Percentiles rank a stretch among this genome's conserved stretches.
Evolutionary conservation across 140 eudicot species (phyloP).

Genomic region (Oenanthe javanica): DNA sequence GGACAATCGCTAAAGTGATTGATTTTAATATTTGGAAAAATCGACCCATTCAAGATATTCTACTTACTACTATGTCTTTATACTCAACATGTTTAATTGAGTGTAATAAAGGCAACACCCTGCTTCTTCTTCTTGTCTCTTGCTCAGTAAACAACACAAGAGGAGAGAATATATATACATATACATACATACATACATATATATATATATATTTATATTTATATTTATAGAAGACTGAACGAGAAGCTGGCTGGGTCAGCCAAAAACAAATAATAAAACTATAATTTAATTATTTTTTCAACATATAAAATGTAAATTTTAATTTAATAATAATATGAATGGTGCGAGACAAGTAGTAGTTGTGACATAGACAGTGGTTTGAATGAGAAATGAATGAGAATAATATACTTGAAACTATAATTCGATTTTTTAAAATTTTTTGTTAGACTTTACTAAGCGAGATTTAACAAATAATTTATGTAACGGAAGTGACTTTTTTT

Average conservation of each 20-base stretch:
- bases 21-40: neutral
- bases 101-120: neutral
- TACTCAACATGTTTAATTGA: conserved; percentile 15
- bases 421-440: neutral
- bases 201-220: too few species aligned
- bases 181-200: too few species aligned
- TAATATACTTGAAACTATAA: neutral
- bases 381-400: neutral
- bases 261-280: neutral
- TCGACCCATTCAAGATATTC: conserved; percentile 8
- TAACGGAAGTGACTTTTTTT: too few species aligned
- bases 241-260: conserved; percentile 3
- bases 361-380: neutral
- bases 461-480: neutral
- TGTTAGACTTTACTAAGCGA: neutral
- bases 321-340: neutral
- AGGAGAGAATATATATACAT: too few species aligned
- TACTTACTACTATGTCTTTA: conserved; percentile 4
- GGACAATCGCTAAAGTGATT: neutral
- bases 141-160: neutral
- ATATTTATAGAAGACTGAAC: neutral
- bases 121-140: conserved; percentile 14
- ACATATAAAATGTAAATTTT: neutral
- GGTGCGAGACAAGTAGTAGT: conserved; percentile 1
- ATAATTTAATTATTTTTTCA: neutral